Percentiles rank a stretch among this genome's conserved stretches.
phyloP scores from a whole-genome alignment of 1,139 yeast species.

The Candida tropicalis region DNA sequence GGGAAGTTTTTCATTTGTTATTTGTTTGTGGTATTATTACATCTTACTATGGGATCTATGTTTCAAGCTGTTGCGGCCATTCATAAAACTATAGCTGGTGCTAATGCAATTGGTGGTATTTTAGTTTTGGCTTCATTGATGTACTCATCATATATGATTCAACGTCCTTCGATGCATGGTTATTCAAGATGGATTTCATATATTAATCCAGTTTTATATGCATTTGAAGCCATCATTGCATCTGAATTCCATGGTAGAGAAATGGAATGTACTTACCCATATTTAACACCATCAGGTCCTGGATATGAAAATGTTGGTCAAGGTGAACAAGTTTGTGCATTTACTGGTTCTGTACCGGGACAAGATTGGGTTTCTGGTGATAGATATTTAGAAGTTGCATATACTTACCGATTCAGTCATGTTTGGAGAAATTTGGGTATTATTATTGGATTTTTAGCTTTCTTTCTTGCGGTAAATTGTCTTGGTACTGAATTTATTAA shows the following conservation, averaged over 20 bases:
- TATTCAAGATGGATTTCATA: conserved; percentile 69
- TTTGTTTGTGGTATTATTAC: conserved; percentile 40
- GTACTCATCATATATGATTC: conserved; percentile 60
- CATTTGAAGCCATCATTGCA: conserved; percentile 56
- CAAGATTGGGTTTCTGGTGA: conserved; percentile 50
- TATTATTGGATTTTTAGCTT: conserved; percentile 54
- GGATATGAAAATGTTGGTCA: conserved; percentile 43
- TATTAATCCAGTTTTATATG: conserved; percentile 57
- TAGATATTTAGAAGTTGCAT: conserved; percentile 44
- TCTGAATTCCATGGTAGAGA: conserved; percentile 58
- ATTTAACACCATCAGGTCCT: conserved; percentile 54
- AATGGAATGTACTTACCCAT: conserved; percentile 48
- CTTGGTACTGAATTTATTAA: conserved; percentile 53
- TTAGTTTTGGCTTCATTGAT: conserved; percentile 48
- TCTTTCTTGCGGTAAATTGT: conserved; percentile 48
- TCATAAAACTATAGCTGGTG: conserved; percentile 48
- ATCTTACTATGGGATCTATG: conserved; percentile 39
- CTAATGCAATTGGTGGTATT: conserved; percentile 56
- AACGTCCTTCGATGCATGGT: conserved; percentile 60
- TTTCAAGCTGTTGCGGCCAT: conserved; percentile 55
- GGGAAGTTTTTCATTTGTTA: conserved; percentile 57
- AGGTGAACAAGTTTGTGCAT: conserved; percentile 52
- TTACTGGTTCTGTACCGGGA: conserved; percentile 52
- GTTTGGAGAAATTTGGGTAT: conserved; percentile 73
- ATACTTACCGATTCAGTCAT: conserved; percentile 45